Conservation (phyloP, 2,329 filamentous ascomycete genomes). For the Myriosclerotinia scirpicola region DNA sequence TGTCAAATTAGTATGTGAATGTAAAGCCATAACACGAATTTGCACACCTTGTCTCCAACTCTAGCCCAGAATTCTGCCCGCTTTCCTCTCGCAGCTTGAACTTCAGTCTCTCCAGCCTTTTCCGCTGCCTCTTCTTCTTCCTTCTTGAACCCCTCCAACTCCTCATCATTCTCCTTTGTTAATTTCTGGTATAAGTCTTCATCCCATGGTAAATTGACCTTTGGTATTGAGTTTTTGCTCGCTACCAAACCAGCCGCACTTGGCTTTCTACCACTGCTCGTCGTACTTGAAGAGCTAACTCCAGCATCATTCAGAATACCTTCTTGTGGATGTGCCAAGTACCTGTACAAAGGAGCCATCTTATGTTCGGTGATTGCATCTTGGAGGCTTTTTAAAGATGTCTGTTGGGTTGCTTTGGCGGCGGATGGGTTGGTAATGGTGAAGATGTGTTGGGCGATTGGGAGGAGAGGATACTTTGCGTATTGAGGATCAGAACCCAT, state of each 20-base stretch:
- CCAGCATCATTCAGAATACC: conserved; percentile 56
- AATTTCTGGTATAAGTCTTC: conserved; percentile 80
- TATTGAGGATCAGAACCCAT: conserved; percentile 83
- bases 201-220: conserved; percentile 81
- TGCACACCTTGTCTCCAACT: conserved; percentile 85
- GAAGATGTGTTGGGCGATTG: conserved; percentile 83
- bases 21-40: not conserved
- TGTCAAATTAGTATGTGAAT: conserved; percentile 28
- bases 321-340: conserved; percentile 75
- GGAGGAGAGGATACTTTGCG: conserved; percentile 79
- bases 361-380: conserved; percentile 81
- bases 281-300: conserved; percentile 46
- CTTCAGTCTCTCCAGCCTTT: conserved; percentile 93
- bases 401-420: conserved; percentile 63
- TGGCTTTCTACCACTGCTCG: conserved; percentile 63
- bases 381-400: conserved; percentile 71
- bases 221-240: conserved; percentile 62
- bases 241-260: conserved; percentile 75
- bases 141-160: conserved; percentile 75
- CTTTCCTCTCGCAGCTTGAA: conserved; percentile 89
- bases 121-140: conserved; percentile 93
- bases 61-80: conserved; percentile 94
- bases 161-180: conserved; percentile 73
- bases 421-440: conserved; percentile 79
- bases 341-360: conserved; percentile 85